These are phyloP conservation scores for Globisporangium nodosum DNA, from an alignment of 352 stramenopile species.

Conservation along the genomic window DNA sequence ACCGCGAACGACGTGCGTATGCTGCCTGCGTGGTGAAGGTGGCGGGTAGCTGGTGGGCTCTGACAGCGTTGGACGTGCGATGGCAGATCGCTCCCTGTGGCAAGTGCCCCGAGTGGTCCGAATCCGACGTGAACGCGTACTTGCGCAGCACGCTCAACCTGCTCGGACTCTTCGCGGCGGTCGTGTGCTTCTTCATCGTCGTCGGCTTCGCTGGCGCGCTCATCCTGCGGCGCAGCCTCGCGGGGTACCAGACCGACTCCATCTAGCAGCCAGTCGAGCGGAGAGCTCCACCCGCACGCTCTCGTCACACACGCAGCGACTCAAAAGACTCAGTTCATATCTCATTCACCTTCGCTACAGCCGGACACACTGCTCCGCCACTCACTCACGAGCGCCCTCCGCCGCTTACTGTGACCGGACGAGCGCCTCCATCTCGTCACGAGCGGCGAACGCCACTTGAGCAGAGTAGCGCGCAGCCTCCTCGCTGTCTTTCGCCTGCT, in stretches of 20 bases:
- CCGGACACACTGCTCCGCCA: not conserved
- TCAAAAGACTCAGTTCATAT: slow-evolving; percentile 14
- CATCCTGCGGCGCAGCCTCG: slow-evolving; percentile 68
- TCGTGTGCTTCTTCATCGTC: slow-evolving; percentile 77
- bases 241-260: slow-evolving; percentile 81
- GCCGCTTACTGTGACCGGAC: slow-evolving; percentile 31
- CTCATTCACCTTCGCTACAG: slow-evolving; percentile 13
- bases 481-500: slow-evolving; percentile 59
- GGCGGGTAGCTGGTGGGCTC: not conserved
- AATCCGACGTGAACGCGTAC: slow-evolving; percentile 59
- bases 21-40: not conserved
- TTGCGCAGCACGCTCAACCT: slow-evolving; percentile 56
- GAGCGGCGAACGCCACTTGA: slow-evolving; percentile 63
- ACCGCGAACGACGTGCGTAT: slow-evolving; percentile 53
- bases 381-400: not conserved
- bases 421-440: slow-evolving; percentile 49
- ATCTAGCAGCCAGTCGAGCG: slow-evolving; percentile 27
- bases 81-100: slow-evolving; percentile 56
- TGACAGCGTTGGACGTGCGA: not conserved
- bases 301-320: not conserved
- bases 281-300: not conserved
- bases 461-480: slow-evolving; percentile 65
- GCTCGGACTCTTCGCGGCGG: slow-evolving; percentile 51
- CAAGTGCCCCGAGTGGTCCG: slow-evolving; percentile 77
- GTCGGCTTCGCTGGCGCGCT: slow-evolving; percentile 60